phyloP scores from a whole-genome alignment of 257 asterid species.

The Fraxinus pennsylvanica region DNA sequence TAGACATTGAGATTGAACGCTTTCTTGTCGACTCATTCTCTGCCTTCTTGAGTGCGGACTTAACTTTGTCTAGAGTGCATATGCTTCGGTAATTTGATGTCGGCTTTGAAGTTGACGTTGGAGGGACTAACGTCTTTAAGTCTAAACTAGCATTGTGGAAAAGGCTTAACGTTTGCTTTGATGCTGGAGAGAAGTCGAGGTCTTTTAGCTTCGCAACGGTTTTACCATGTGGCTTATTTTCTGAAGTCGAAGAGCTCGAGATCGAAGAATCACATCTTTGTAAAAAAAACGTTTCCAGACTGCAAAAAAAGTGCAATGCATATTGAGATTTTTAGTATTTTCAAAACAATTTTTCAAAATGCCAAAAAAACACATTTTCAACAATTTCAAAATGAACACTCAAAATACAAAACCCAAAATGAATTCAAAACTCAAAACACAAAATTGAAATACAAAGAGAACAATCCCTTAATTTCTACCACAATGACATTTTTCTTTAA shows the following conservation, averaged over 20 bases:
- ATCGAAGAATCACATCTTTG: conserved; percentile 58
- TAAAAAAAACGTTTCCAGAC: conserved; percentile 77
- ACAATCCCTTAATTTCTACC: too few relatives aligned
- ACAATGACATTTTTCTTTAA: too few relatives aligned
- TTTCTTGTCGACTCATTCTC: conserved; percentile 39
- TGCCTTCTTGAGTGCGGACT: conserved; percentile 49
- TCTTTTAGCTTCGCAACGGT: conserved; percentile 47
- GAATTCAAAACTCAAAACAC: too few relatives aligned
- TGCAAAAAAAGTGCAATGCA: conserved; percentile 26
- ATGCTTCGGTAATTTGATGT: conserved; percentile 45
- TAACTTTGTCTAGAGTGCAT: conserved; percentile 61
- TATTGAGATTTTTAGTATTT: too few relatives aligned
- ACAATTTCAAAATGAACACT: too few relatives aligned
- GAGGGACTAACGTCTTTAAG: conserved; percentile 45
- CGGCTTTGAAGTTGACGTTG: conserved; percentile 31
- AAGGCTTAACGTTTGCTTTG: conserved; percentile 42
- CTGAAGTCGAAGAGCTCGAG: conserved; percentile 47
- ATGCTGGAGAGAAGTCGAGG: conserved; percentile 57
- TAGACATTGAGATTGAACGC: conserved; percentile 44
- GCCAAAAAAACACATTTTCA: too few relatives aligned
- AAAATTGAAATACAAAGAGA: too few relatives aligned
- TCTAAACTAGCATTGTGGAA: conserved; percentile 53
- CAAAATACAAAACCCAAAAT: too few relatives aligned
- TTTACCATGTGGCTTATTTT: conserved; percentile 30
- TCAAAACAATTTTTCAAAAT: too few relatives aligned